Evolutionary conservation across 257 asterid genomes (phyloP).

Genomic region (Nicotiana knightiana): DNA sequence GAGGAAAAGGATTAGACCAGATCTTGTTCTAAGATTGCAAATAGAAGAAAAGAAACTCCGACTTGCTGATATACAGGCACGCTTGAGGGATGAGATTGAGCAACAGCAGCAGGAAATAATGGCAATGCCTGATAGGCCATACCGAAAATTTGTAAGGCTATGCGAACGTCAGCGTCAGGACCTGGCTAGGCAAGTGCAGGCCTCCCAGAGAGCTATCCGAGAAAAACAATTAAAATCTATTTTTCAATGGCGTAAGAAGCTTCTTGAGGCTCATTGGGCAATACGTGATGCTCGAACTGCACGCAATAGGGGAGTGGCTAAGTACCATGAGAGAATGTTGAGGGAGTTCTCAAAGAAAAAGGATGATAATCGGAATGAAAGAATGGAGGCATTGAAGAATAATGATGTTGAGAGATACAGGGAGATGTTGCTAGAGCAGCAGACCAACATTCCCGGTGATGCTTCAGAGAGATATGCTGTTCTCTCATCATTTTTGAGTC

Average conservation of each 20-base stretch:
- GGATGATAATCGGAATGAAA: constrained; percentile 81
- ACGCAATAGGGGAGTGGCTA: constrained; percentile 96
- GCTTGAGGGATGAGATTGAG: constrained; percentile 88
- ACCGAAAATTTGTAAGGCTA: constrained; percentile 82
- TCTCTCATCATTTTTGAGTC: constrained; percentile 80
- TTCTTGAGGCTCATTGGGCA: constrained; percentile 97
- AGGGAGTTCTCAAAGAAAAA: constrained; percentile 94
- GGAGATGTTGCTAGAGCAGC: constrained; percentile 98
- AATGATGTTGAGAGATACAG: constrained; percentile 97
- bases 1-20: constrained; percentile 93
- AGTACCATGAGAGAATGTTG: constrained; percentile 93
- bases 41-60: constrained; percentile 91
- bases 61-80: constrained; percentile 88
- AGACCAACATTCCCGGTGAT: constrained; percentile 72
- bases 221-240: constrained; percentile 91
- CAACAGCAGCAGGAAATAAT: constrained; percentile 91
- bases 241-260: constrained; percentile 98
- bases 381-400: constrained; percentile 99
- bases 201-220: constrained; percentile 73
- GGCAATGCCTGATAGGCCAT: constrained; percentile 99
- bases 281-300: constrained; percentile 97
- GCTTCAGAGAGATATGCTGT: constrained; percentile 98
- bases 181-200: constrained; percentile 85
- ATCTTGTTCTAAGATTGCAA: constrained; percentile 80
- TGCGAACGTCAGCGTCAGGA: constrained; percentile 99